Percentiles rank a stretch among this genome's conserved stretches.
Evolutionary conservation across 75 land plant genomes (phyloP).

Genomic region (Selaginella moellendorffii): DNA sequence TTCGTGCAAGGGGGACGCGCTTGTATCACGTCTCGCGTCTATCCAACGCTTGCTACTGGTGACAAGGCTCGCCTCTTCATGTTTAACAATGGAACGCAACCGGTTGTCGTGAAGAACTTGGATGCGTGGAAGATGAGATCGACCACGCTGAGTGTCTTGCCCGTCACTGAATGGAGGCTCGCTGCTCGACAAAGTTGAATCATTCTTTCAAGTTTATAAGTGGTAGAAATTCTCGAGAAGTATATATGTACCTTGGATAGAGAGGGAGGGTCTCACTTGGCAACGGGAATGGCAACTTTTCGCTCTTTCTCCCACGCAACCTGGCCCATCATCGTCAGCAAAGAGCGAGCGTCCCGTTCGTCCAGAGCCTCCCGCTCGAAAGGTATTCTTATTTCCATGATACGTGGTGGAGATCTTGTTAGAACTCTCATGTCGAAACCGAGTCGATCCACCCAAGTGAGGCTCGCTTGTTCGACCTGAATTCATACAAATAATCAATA

Average conservation of each 20-base stretch:
- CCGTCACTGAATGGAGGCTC: too few species aligned
- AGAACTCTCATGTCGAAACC: slow-evolving; percentile 76
- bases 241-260: too few species aligned
- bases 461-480: slow-evolving; percentile 62
- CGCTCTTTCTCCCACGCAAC: slow-evolving; percentile 93
- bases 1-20: slow-evolving; percentile 42
- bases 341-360: slow-evolving; percentile 81
- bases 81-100: slow-evolving; percentile 36
- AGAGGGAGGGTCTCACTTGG: too few species aligned
- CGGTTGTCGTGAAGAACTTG: slow-evolving; percentile 35
- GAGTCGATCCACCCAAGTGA: slow-evolving; percentile 89
- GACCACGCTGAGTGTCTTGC: not conserved
- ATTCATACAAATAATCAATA: not conserved
- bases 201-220: too few species aligned
- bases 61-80: slow-evolving; percentile 26
- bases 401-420: slow-evolving; percentile 24
- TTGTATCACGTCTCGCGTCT: slow-evolving; percentile 38
- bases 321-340: slow-evolving; percentile 82
- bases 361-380: slow-evolving; percentile 79
- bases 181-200: too few species aligned
- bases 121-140: slow-evolving; percentile 48
- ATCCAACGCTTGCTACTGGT: slow-evolving; percentile 28
- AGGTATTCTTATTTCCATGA: slow-evolving; percentile 69
- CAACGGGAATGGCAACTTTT: slow-evolving; percentile 10
- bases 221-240: too few species aligned